These are phyloP conservation scores for Sporodiniella umbellata DNA, from an alignment of 371 early-diverging fungal genomes.

Conservation along the genomic window DNA sequence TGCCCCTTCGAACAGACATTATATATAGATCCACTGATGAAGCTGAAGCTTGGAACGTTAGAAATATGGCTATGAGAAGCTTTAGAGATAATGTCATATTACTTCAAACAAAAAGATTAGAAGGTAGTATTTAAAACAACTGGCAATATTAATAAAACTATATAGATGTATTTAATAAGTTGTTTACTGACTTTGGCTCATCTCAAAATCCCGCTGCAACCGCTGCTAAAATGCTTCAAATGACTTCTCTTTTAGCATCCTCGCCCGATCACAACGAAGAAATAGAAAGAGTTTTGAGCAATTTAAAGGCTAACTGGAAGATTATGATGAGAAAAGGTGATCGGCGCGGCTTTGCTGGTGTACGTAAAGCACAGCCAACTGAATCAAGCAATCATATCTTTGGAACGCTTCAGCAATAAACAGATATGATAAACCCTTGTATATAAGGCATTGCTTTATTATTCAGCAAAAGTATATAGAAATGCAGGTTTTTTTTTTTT, in stretches of 20 bases:
- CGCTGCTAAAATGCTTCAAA: constrained; percentile 73
- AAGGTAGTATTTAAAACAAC: constrained; percentile 44
- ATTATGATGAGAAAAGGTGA: constrained; percentile 62
- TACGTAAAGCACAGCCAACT: constrained; percentile 21
- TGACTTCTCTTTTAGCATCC: constrained; percentile 68
- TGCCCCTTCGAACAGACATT: constrained; percentile 67
- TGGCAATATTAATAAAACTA: neutral
- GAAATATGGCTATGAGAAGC: constrained; percentile 63
- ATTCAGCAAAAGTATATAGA: neutral
- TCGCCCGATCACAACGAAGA: constrained; percentile 54
- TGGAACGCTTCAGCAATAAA: constrained; percentile 1
- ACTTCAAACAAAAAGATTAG: constrained; percentile 63
- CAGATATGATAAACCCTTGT: neutral
- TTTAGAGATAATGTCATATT: constrained; percentile 73
- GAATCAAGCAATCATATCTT: constrained; percentile 1
- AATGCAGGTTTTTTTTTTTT: neutral
- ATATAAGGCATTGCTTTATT: no score
- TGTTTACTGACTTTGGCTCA: constrained; percentile 66
- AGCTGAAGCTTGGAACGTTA: constrained; percentile 56
- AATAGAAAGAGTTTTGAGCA: constrained; percentile 55
- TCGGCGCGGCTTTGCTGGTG: constrained; percentile 58
- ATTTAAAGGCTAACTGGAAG: constrained; percentile 59
- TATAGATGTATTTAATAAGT: constrained; percentile 63
- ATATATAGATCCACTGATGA: constrained; percentile 36
- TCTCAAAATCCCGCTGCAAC: constrained; percentile 69